Conservation (phyloP, 495 filamentous ascomycete genomes). For the Podospora appendiculata region DNA sequence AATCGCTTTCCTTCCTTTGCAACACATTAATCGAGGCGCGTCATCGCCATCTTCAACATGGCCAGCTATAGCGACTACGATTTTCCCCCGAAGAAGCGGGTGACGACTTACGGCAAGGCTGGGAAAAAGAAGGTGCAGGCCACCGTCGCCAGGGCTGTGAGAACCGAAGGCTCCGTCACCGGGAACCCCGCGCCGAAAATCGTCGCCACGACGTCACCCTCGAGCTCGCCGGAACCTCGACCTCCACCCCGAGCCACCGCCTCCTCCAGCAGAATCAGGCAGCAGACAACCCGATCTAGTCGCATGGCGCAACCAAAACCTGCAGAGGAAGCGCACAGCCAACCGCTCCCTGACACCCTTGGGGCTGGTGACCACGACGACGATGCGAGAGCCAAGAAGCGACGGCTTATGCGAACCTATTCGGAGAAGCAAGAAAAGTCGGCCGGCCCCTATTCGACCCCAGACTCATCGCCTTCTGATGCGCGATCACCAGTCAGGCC, state of each 20-base stretch:
- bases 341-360: slow-evolving; percentile 14
- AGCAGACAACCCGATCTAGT: slow-evolving; percentile 2
- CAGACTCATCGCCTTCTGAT: slow-evolving; percentile 18
- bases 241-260: slow-evolving; percentile 1
- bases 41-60: slow-evolving; percentile 13
- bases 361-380: slow-evolving; percentile 7
- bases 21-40: too few species aligned
- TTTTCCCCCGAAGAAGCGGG: slow-evolving; percentile 26
- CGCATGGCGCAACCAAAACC: slow-evolving; percentile 1
- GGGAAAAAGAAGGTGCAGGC: slow-evolving; percentile 15
- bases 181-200: background rate
- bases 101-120: slow-evolving; percentile 34
- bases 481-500: slow-evolving; percentile 4
- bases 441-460: slow-evolving; percentile 17
- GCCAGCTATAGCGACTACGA: slow-evolving; percentile 25
- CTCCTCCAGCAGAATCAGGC: slow-evolving; percentile 2
- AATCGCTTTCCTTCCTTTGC: background rate
- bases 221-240: slow-evolving; percentile 12
- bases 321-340: slow-evolving; percentile 15
- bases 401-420: slow-evolving; percentile 15
- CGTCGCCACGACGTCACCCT: slow-evolving; percentile 6
- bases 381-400: slow-evolving; percentile 13
- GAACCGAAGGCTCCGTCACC: too few species aligned
- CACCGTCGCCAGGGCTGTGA: too few species aligned
- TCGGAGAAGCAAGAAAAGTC: slow-evolving; percentile 13